phyloP scores from a whole-genome alignment of 1,284 basidiomycete species.

The Puccinia sorghi region DNA sequence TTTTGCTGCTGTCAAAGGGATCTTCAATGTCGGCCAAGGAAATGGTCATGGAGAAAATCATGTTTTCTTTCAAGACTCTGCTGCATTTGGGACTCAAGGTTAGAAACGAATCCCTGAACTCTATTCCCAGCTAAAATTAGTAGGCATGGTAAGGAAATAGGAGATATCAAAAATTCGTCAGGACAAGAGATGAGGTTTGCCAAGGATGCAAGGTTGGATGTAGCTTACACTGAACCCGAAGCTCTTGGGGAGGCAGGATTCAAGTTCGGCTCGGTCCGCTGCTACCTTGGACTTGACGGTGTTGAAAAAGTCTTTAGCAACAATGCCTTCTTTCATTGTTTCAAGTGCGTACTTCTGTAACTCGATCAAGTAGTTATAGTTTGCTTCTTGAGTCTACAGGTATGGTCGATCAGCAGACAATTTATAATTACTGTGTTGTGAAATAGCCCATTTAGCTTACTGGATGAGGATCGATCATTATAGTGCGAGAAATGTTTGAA shows the following conservation, averaged over 20 bases:
- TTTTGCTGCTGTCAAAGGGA: slow-evolving; percentile 68
- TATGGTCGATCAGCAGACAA: neutral
- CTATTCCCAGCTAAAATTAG: slow-evolving; percentile 61
- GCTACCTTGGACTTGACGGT: slow-evolving; percentile 72
- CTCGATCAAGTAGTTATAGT: slow-evolving; percentile 75
- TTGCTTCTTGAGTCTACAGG: slow-evolving; percentile 72
- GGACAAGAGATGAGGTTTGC: neutral
- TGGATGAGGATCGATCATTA: slow-evolving; percentile 89
- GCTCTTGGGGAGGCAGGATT: slow-evolving; percentile 82
- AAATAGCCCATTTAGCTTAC: slow-evolving; percentile 13
- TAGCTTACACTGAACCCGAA: slow-evolving; percentile 78
- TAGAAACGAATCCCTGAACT: slow-evolving; percentile 87
- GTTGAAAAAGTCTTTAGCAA: slow-evolving; percentile 76
- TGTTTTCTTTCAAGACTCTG: slow-evolving; percentile 71
- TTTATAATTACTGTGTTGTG: neutral
- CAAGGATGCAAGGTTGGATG: neutral
- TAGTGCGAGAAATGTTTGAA: slow-evolving; percentile 85
- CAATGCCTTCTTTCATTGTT: slow-evolving; percentile 77
- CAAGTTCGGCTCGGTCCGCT: slow-evolving; percentile 76
- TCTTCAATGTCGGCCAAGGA: slow-evolving; percentile 81
- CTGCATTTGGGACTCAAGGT: slow-evolving; percentile 78
- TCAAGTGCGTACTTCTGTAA: slow-evolving; percentile 76
- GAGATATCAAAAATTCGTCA: neutral
- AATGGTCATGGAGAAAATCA: slow-evolving; percentile 80
- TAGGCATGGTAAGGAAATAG: neutral